Base-by-base conservation (phyloP, 352 stramenopile genomes). In the Phytopythium delawarense region DNA sequence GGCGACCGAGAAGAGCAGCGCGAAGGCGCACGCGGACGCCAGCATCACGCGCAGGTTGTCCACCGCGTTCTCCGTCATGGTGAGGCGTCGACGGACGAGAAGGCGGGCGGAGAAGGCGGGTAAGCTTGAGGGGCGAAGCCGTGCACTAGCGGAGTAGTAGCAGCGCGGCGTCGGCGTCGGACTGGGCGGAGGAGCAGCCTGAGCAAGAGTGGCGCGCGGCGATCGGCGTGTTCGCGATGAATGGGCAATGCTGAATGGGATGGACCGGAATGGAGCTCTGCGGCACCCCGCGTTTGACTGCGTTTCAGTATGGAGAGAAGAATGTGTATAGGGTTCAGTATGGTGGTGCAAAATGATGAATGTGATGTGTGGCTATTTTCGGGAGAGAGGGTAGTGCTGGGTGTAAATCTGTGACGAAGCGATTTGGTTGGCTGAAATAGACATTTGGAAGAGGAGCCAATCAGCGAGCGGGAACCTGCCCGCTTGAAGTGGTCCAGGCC, bases 11-110 rank as follows among this genome's bases (percentile, higher is more conserved):
- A 94, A 92, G 8, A 92, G 57, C 15, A 66, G 72, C 5, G 75
- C 74, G 64, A 92, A 94, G 59, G 72, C 69, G 57, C 65, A 78
- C 34, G 84, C 75, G 58, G 81, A 81, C 52, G 75, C 59, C 28
- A 81, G 57, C 45, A 91, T 66, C 65, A 88, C 72, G 59, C 76
- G 63, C 49, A 79, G 69, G 25, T 71, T 73, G 59, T 75, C 55
- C n/a, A 28, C 13, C 61, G 60, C 40, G 23, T 16, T 50, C 35
- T 59, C 45, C 18, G 30, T 23, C 46, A 54, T 54, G 9, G 1
- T 34, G 46, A 21, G 8, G 20, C 6, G 8, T 51, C 20, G n/a
- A 49, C 11, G 44, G 44, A 48, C 25, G 25, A 30, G 25, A 30
- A n/a, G 39, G 39, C 39, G 39, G 39, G 7, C 34, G 25, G 25